Base-by-base conservation (phyloP, 257 asterid species). In the Przewalskia tangutica region DNA sequence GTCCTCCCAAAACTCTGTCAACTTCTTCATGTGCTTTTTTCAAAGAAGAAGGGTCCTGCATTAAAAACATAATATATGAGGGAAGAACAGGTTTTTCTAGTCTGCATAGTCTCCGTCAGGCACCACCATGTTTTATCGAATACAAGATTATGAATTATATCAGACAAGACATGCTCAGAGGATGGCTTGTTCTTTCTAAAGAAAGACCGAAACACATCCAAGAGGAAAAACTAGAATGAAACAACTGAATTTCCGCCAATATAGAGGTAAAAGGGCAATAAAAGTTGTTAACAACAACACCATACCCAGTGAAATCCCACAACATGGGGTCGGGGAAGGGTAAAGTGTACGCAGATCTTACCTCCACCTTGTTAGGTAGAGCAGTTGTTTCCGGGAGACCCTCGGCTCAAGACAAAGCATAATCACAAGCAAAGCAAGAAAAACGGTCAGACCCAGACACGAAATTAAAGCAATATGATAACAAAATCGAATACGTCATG, bases 1-100 rank as follows among this genome's bases (percentile, higher is more conserved):
- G 88, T 5, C 98, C 98, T 88, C 91, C 91, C 80, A 94, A 85
- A 59, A 95, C 95, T 85, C 90, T 87, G 79, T 91, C 97, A 66
- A 95, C 98, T 87, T 95, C 99, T 81, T 92, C 97, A 60, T 91
- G 98, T 68, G 97, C 97, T 89, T 92, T 92, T 76, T 86, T 81
- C 87, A 94, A 82, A 83, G 95, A 83, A 56, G 91, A 83, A 40
- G 91, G 94, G 67, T 93, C 87, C 99, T 94, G 91, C 83, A 81
- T 79, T 18, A 20, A 10, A 36, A 65, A 79, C 82, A 13, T 58
- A 18, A 82, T 75, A 77, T 80, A 77, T 50, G 58, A 40, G 53
- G 80, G 79, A 82, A 64, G n/a, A 65, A 55, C 60, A 63, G 79
- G 42, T 38, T 17, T 46, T 68, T 68, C 8, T 38, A 38, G 3